Conservation (phyloP, 208 protist species). For the Acanthamoeba royreba region DNA sequence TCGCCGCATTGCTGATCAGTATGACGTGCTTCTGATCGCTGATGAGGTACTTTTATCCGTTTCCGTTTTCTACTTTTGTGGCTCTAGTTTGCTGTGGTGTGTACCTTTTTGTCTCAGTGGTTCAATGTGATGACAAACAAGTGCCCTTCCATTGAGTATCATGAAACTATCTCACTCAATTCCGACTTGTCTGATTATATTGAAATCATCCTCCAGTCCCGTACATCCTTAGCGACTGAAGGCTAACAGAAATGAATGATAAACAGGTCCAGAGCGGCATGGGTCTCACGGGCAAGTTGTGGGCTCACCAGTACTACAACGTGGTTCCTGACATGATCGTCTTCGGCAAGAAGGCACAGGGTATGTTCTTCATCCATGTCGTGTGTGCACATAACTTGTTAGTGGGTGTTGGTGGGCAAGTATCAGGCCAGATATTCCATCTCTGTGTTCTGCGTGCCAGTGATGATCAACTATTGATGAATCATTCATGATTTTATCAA, state of each 20-base stretch:
- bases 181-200: not conserved
- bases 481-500: not conserved
- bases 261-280: slow-evolving; percentile 36
- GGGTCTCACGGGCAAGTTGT: slow-evolving; percentile 51
- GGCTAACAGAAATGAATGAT: not conserved
- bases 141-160: not conserved
- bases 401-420: no score
- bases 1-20: not conserved
- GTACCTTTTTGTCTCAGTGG: not conserved
- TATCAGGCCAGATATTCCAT: no score
- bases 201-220: not conserved
- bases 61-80: not conserved
- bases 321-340: slow-evolving; percentile 53
- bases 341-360: slow-evolving; percentile 56
- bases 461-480: not conserved
- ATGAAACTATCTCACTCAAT: not conserved
- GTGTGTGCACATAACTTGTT: not conserved
- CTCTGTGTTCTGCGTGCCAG: not conserved
- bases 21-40: slow-evolving; percentile 32
- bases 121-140: not conserved
- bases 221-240: not conserved
- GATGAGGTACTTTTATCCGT: not conserved
- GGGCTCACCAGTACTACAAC: slow-evolving; percentile 21
- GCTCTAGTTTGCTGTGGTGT: not conserved
- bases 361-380: not conserved